These are phyloP conservation scores for Lichtheimia corymbifera DNA, from an alignment of 371 early-diverging fungal species.

Conservation along the genomic window DNA sequence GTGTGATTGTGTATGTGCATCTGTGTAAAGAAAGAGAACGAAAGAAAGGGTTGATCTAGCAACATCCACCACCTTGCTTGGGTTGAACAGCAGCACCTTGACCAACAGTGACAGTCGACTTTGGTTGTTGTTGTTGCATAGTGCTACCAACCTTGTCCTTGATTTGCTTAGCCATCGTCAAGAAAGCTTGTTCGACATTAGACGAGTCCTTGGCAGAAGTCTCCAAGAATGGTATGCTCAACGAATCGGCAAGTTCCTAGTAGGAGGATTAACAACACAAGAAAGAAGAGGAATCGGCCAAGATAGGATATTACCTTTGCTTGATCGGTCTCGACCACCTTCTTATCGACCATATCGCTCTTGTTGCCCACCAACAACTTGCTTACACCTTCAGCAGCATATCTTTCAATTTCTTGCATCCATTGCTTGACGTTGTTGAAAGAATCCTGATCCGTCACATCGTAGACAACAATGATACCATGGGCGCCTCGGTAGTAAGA, in stretches of 20 bases:
- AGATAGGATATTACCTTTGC: slow-evolving; percentile 55
- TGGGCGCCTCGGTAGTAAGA: slow-evolving; percentile 99
- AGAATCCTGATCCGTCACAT: slow-evolving; percentile 95
- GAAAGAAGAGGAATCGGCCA: not conserved
- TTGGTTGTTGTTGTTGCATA: slow-evolving; percentile 33
- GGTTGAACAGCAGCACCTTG: slow-evolving; percentile 55
- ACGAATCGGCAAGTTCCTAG: slow-evolving; percentile 82
- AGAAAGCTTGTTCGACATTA: slow-evolving; percentile 94
- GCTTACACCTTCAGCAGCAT: slow-evolving; percentile 75
- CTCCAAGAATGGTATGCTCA: slow-evolving; percentile 89
- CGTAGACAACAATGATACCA: slow-evolving; percentile 99
- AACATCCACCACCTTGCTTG: slow-evolving; percentile 54
- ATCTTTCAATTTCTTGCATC: slow-evolving; percentile 94
- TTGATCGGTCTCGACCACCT: slow-evolving; percentile 74
- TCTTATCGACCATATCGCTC: slow-evolving; percentile 92
- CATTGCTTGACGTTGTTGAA: slow-evolving; percentile 93
- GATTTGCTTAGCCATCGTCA: slow-evolving; percentile 90
- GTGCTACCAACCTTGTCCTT: slow-evolving; percentile 62
- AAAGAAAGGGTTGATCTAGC: slow-evolving; percentile 27
- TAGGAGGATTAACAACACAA: not conserved
- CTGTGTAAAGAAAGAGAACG: slow-evolving; percentile 1
- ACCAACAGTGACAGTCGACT: slow-evolving; percentile 52
- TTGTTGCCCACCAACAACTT: slow-evolving; percentile 99
- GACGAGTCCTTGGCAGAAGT: slow-evolving; percentile 92
- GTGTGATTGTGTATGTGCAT: not conserved